phyloP scores from a whole-genome alignment of 2,329 filamentous ascomycete genomes.

The Trichoderma cornu-damae region DNA sequence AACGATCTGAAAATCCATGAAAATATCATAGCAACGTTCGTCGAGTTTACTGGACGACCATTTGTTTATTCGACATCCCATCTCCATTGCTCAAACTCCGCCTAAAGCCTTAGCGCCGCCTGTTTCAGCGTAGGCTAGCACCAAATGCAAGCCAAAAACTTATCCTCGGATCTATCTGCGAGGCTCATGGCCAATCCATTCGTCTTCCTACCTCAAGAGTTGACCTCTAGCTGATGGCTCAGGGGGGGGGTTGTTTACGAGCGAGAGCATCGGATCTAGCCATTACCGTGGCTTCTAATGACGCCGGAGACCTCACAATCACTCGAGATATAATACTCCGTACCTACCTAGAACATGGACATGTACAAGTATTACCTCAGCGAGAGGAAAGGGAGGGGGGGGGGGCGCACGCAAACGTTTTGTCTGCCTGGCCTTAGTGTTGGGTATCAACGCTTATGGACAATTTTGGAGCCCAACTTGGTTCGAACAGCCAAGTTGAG shows the following conservation, averaged over 20 bases:
- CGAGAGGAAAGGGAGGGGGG: background rate
- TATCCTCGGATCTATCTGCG: background rate
- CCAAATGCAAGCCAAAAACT: background rate
- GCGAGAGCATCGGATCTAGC: no score
- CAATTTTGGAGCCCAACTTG: slow-evolving; percentile 36
- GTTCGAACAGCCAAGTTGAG: slow-evolving; percentile 23
- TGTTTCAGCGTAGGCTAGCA: background rate
- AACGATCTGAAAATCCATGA: no score
- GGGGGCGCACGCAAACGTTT: background rate
- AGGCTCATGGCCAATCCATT: background rate
- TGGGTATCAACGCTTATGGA: slow-evolving; percentile 38
- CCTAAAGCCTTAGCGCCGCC: background rate
- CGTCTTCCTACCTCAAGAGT: background rate
- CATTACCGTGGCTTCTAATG: no score
- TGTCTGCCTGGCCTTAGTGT: slow-evolving; percentile 24
- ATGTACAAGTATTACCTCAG: slow-evolving; percentile 9
- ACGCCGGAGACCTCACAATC: background rate
- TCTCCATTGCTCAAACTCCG: background rate
- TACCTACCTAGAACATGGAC: no score
- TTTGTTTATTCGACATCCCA: background rate
- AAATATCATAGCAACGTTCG: no score
- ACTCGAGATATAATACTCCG: background rate
- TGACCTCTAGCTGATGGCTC: no score
- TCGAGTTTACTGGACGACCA: background rate
- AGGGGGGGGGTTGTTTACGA: background rate